phyloP scores from a whole-genome alignment of 176 grass and related monocot species.

The Melocanna baccifera region DNA sequence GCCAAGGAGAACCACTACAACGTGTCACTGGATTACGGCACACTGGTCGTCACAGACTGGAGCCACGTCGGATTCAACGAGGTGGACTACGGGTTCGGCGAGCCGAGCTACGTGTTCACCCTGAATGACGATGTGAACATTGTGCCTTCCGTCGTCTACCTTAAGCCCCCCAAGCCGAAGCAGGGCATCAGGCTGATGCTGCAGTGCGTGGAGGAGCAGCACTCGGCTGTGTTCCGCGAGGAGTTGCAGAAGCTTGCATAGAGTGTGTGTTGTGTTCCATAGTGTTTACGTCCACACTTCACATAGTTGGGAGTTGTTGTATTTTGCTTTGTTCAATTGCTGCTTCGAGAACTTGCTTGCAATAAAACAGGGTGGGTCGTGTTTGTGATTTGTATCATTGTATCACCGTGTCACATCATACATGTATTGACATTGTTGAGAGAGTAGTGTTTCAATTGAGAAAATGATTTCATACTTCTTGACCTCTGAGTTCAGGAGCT shows the following conservation, averaged over 20 bases:
- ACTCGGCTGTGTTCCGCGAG: slow-evolving; percentile 43
- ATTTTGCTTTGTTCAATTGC: slow-evolving; percentile 16
- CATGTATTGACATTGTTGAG: slow-evolving; percentile 27
- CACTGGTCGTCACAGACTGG: slow-evolving; percentile 68
- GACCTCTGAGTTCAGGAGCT: not conserved
- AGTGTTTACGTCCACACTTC: not conserved
- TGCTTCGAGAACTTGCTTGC: slow-evolving; percentile 5
- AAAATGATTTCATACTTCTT: not conserved
- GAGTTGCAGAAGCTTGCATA: slow-evolving; percentile 60
- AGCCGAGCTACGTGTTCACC: slow-evolving; percentile 56
- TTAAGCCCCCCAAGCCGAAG: slow-evolving; percentile 62
- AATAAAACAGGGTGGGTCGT: slow-evolving; percentile 22
- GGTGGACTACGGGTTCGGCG: slow-evolving; percentile 63
- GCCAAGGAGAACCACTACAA: slow-evolving; percentile 49
- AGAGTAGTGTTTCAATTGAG: slow-evolving; percentile 8
- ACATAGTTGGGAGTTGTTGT: not conserved
- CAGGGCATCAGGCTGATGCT: slow-evolving; percentile 64
- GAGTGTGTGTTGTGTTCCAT: not conserved
- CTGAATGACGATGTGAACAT: slow-evolving; percentile 62
- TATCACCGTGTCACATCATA: slow-evolving; percentile 11
- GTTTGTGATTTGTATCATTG: slow-evolving; percentile 32
- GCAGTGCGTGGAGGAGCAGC: slow-evolving; percentile 61
- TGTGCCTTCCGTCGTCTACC: slow-evolving; percentile 47
- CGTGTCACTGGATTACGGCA: slow-evolving; percentile 59
- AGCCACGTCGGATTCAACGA: slow-evolving; percentile 67